Evolutionary conservation across 345 rosid genomes (phyloP), one percentile per base, ranked within the genome.

Genomic region (Camelina laxa): DNA sequence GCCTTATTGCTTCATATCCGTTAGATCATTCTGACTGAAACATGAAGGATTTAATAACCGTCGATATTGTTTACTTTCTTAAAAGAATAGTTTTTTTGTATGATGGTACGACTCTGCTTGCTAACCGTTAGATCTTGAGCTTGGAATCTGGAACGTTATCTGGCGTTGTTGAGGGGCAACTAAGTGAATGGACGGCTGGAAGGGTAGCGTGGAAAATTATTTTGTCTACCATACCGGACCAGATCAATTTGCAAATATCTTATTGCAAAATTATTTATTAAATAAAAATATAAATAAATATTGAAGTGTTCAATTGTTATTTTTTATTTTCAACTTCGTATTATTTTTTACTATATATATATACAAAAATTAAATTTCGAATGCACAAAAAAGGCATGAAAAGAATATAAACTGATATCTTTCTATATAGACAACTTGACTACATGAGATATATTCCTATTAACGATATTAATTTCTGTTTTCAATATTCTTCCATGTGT

Each of bases 101-200:
- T 5, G 35, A 55, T 27, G 56, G 36, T 38, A n/a, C 8, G 33
- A 44, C 70, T 42, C 11, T 42, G 6, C 45, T 31, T 42, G 9
- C 4, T 55, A 64, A 47, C 70, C 77, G 77, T 73, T 72, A 54
- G 76, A 73, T 73, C 47, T 42, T 6, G 14, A 14, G 9, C 36
- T 33, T 19, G 48, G 44, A 61, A 73, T 64, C 62, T 73, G 38
- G 24, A 64, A 11, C 35, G 48, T 19, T 45, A 15, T 35, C 62
- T 24, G 44, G 44, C 44, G 22, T 16, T 24, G 27, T 50, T 71
- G 68, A 59, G 55, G 55, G 57, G 62, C 70, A 63, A 42, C 55
- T 31, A 54, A 54, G 60, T 60, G 60, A 48, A 6, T 53, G 69
- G 19, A 59, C 20, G 58, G 49, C 31, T 69, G 20, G 55, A 57